phyloP scores from a whole-genome alignment of 1,284 basidiomycete genomes.

The Termitomyces sp. region DNA sequence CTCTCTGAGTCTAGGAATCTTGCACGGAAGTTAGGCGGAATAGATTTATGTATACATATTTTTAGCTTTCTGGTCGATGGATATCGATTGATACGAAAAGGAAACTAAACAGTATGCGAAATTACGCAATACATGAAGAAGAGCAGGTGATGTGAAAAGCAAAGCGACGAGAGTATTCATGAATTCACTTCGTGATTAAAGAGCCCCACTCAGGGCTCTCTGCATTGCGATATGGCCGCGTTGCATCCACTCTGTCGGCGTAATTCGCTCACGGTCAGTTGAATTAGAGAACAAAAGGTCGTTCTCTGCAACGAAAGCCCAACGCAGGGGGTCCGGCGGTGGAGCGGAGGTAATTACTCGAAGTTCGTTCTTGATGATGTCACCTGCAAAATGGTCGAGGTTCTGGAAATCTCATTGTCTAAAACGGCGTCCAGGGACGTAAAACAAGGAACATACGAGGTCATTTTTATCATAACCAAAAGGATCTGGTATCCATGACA shows the following conservation, averaged over 20 bases:
- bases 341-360: constrained; percentile 50
- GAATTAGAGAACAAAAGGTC: constrained; percentile 45
- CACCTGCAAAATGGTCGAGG: constrained; percentile 61
- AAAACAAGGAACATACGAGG: constrained; percentile 35
- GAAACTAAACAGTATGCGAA: too few species aligned
- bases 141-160: not conserved
- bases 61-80: too few species aligned
- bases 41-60: too few species aligned
- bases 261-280: constrained; percentile 31
- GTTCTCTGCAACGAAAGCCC: constrained; percentile 58
- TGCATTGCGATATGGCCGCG: constrained; percentile 43
- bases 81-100: too few species aligned
- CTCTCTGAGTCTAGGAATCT: too few species aligned
- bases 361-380: constrained; percentile 62
- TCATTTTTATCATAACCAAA: constrained; percentile 71
- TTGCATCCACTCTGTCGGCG: constrained; percentile 51
- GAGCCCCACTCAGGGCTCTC: constrained; percentile 24
- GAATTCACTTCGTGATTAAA: not conserved
- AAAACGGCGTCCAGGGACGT: constrained; percentile 1
- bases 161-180: constrained; percentile 24
- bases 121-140: not conserved
- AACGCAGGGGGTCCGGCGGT: constrained; percentile 49
- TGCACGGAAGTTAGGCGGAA: too few species aligned
- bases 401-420: constrained; percentile 31
- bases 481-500: constrained; percentile 37